Base-by-base conservation (phyloP, 2,329 filamentous ascomycete genomes). In the Aspergillus sp. region DNA sequence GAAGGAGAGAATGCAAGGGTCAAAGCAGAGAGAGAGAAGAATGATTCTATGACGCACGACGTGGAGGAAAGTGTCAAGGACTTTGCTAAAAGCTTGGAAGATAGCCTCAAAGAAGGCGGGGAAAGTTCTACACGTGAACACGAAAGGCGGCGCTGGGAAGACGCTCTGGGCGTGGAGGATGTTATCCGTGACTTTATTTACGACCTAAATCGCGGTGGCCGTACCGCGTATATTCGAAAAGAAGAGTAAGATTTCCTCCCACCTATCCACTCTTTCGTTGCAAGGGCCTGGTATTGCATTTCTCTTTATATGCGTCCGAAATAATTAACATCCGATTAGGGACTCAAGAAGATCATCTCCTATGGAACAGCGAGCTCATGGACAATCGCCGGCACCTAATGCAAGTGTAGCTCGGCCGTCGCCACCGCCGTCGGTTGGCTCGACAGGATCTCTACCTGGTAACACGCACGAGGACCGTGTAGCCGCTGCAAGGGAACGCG, bases 161-260 rank as follows among this genome's bases (percentile, higher is more conserved):
- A 99, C 75, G 95, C 87, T 9, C 82, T 99, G 38, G 95, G 95
- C 26, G 95, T 99, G 26, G 95, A 99, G 71, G 93, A 99, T 68
- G 92, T 96, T 68, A 89, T 98, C 60, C 91, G 92, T 68, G 95
- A 99, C 70, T 98, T 99, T 74, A 99, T 99, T 72, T 98, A 95
- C 71, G 95, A 98, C 65, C 80, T 99, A 53, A 93, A 97, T 72
- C 87, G 93, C 60, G 90, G 88, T 61, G 96, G 91, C 72, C 86
- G 92, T 63, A 83, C 91, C 62, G 82, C 90, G 53, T 87, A 88
- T 58, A 77, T 96, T 57, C 79, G 85, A 53, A 84, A 83, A 62
- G 82, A 87, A 69, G 84, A 86, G 76, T 83, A 74, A 71, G 79
- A 60, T 53, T 18, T 15, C 17, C 44, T 9, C 34, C 15, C 18